phyloP scores from a whole-genome alignment of 2,329 filamentous ascomycete genomes.

The Aspergillus pseudoviridinutans region DNA sequence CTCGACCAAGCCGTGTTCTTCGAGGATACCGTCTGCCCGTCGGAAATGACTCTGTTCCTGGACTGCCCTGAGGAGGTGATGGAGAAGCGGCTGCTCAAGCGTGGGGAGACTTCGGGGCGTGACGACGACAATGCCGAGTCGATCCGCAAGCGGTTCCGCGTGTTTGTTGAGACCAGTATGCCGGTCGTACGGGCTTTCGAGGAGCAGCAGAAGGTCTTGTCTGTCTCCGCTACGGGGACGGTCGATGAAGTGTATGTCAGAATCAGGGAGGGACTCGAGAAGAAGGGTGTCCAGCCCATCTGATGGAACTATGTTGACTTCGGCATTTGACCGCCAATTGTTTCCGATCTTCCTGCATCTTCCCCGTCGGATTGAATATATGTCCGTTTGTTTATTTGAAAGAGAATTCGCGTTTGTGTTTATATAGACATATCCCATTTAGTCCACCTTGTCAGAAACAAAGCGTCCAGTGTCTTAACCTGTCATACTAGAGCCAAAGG shows the following conservation, averaged over 20 bases:
- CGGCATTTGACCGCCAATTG: neutral
- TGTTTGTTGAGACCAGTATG: conserved; percentile 95
- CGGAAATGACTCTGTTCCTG: conserved; percentile 85
- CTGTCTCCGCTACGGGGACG: conserved; percentile 65
- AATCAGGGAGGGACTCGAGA: conserved; percentile 47
- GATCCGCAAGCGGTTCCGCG: conserved; percentile 93
- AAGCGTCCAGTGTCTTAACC: too few relatives aligned
- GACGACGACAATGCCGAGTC: conserved; percentile 92
- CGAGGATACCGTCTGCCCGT: conserved; percentile 80
- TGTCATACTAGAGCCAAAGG: neutral
- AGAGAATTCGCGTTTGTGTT: neutral
- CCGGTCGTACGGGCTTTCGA: conserved; percentile 87
- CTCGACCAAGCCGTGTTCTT: conserved; percentile 96
- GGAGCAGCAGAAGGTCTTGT: conserved; percentile 71
- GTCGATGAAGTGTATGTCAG: conserved; percentile 63
- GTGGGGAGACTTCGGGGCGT: conserved; percentile 88
- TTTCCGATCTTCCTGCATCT: neutral
- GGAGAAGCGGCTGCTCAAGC: conserved; percentile 76
- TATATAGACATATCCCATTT: neutral
- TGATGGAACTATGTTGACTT: conserved; percentile 4
- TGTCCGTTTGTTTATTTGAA: neutral
- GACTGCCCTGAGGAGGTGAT: conserved; percentile 89
- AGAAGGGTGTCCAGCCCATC: conserved; percentile 35
- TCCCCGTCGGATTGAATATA: neutral
- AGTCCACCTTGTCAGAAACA: neutral